These are phyloP conservation scores for Podochytrium sp. DNA, from an alignment of 192 early-diverging fungal genomes.

Conservation along the genomic window DNA sequence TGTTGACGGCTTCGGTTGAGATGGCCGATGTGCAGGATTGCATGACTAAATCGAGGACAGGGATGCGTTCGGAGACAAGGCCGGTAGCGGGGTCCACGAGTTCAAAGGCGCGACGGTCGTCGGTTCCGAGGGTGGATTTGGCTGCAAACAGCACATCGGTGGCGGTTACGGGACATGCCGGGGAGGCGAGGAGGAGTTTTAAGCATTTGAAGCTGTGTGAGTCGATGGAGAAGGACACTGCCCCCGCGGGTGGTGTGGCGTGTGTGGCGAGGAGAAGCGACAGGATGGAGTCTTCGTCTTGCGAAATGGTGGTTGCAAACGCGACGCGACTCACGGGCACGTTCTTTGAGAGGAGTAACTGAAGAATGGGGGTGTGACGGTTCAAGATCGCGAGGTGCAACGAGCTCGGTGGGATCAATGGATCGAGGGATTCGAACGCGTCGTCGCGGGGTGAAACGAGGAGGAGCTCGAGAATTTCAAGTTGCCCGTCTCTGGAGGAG, in stretches of 20 bases:
- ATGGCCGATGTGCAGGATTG: background rate
- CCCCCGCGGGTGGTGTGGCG: background rate
- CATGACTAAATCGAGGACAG: background rate
- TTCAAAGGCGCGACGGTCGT: background rate
- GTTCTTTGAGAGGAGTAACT: background rate
- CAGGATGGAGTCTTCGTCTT: background rate
- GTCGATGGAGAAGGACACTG: slow-evolving; percentile 22
- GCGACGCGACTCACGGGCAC: slow-evolving; percentile 6
- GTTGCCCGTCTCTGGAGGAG: background rate
- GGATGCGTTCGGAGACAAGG: background rate
- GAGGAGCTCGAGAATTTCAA: slow-evolving; percentile 12
- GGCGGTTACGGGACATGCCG: background rate
- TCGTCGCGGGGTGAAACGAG: background rate
- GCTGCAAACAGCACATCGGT: slow-evolving; percentile 22
- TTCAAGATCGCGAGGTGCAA: slow-evolving; percentile 15
- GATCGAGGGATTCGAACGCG: background rate
- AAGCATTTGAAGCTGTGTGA: background rate
- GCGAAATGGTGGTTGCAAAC: slow-evolving; percentile 14
- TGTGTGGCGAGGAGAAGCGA: background rate
- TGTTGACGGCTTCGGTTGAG: slow-evolving; percentile 18
- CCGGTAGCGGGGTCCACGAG: background rate
- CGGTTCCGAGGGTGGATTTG: background rate
- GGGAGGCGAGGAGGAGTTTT: background rate
- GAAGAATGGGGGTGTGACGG: background rate
- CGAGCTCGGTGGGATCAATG: background rate